Evolutionary conservation across 2,329 filamentous ascomycete species (phyloP).

Genomic region (Exophiala bonariae): DNA sequence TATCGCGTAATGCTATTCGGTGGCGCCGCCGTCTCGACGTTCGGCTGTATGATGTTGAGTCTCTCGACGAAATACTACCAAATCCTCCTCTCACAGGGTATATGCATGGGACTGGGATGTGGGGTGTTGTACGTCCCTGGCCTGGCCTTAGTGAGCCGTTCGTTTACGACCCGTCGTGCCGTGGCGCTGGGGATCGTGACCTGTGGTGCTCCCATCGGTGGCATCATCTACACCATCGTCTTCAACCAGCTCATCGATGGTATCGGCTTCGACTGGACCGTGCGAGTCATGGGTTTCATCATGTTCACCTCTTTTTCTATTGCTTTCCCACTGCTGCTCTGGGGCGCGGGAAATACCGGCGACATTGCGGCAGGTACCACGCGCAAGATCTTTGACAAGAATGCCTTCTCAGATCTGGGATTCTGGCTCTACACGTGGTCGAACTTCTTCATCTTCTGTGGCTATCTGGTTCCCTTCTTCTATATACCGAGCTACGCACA

Average conservation of each 20-base stretch:
- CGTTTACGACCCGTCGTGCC: slow-evolving; percentile 12
- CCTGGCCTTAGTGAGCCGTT: slow-evolving; percentile 39
- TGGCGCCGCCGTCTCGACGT: slow-evolving; percentile 9
- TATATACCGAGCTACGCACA: slow-evolving; percentile 38
- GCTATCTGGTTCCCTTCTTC: slow-evolving; percentile 50
- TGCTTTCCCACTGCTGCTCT: slow-evolving; percentile 28
- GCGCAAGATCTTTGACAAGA: slow-evolving; percentile 45
- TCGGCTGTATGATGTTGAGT: slow-evolving; percentile 23
- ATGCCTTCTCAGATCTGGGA: slow-evolving; percentile 45
- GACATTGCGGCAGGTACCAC: slow-evolving; percentile 38
- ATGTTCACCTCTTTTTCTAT: slow-evolving; percentile 33
- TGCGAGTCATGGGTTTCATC: slow-evolving; percentile 45
- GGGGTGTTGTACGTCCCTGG: slow-evolving; percentile 47
- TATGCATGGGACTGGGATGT: slow-evolving; percentile 44
- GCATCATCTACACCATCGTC: slow-evolving; percentile 63
- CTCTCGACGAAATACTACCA: slow-evolving; percentile 51
- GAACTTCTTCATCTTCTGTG: slow-evolving; percentile 42
- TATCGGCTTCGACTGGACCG: slow-evolving; percentile 50
- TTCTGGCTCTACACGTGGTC: slow-evolving; percentile 42
- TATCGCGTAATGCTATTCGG: slow-evolving; percentile 69
- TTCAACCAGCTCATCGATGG: slow-evolving; percentile 47
- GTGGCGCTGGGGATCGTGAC: slow-evolving; percentile 28
- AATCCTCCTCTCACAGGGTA: slow-evolving; percentile 51
- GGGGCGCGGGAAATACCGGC: slow-evolving; percentile 29
- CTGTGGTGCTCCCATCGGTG: slow-evolving; percentile 62